Conservation (phyloP, 805 yeast species). For the Lachancea dasiensis region DNA sequence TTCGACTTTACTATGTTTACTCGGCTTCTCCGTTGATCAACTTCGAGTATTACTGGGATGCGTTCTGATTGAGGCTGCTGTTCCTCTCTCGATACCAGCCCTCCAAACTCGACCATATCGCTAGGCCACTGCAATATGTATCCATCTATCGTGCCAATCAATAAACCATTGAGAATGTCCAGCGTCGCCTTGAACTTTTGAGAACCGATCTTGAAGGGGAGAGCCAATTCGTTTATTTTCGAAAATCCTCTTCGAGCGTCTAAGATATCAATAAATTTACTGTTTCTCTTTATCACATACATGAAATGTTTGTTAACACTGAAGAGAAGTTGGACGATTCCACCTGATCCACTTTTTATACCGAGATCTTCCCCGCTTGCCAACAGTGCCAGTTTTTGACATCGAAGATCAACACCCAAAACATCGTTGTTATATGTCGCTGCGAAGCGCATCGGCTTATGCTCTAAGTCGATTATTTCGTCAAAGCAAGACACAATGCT, state of each 20-base stretch:
- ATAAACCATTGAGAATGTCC: conserved; percentile 17
- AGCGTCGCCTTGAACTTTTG: conserved; percentile 25
- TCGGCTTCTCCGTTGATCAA: conserved; percentile 3
- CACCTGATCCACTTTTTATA: conserved; percentile 17
- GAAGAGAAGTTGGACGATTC: conserved; percentile 32
- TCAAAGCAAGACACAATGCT: conserved; percentile 29
- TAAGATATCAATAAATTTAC: conserved; percentile 28
- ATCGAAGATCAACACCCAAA: conserved; percentile 22
- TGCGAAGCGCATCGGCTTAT: conserved; percentile 8
- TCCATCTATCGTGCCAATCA: conserved; percentile 23
- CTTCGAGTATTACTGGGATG: no score
- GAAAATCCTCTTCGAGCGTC: conserved; percentile 28
- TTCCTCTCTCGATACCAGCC: conserved; percentile 11
- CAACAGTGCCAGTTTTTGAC: conserved; percentile 1
- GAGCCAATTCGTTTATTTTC: conserved; percentile 14
- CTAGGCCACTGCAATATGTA: conserved; percentile 21
- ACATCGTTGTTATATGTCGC: conserved; percentile 32
- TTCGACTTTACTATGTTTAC: conserved; percentile 18
- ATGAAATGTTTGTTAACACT: conserved; percentile 35
- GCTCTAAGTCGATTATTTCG: conserved; percentile 4
- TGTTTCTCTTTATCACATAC: conserved; percentile 31
- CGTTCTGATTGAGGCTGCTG: no score
- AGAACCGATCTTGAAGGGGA: conserved; percentile 21
- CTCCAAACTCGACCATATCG: conserved; percentile 27
- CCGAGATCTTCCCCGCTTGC: conserved; percentile 2